Percentiles rank a stretch among this genome's conserved stretches.
Conservation (phyloP, 2,329 filamentous ascomycete species). For the Neocatenulostroma microsporum region DNA sequence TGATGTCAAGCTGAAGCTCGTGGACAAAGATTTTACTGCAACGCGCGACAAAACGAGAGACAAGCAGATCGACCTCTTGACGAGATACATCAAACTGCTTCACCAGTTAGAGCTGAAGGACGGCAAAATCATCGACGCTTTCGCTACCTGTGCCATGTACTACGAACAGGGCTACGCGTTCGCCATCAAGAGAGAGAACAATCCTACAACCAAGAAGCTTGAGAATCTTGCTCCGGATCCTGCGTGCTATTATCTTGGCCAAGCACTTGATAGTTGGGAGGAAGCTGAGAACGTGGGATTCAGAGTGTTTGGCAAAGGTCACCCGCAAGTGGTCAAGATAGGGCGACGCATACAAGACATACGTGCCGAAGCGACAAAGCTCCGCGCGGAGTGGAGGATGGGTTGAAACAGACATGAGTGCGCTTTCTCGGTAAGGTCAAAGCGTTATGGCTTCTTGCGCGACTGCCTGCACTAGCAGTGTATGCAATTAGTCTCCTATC, state of each 20-base stretch:
- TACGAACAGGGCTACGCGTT: background rate
- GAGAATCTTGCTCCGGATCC: background rate
- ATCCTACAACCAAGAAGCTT: background rate
- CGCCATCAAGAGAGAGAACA: background rate
- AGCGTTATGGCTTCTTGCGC: too few relatives aligned
- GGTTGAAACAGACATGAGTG: too few relatives aligned
- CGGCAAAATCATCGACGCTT: background rate
- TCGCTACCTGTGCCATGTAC: background rate
- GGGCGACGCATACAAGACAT: too few relatives aligned
- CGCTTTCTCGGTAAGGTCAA: too few relatives aligned
- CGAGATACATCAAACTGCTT: background rate
- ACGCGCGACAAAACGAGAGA: background rate
- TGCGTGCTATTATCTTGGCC: background rate
- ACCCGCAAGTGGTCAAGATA: too few relatives aligned
- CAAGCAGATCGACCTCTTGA: background rate
- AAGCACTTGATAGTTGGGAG: background rate
- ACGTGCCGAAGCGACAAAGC: too few relatives aligned
- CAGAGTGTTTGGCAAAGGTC: too few relatives aligned
- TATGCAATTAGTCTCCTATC: too few relatives aligned
- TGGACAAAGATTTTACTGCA: background rate
- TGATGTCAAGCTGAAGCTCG: background rate
- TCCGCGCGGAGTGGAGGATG: too few relatives aligned
- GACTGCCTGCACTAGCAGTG: too few relatives aligned
- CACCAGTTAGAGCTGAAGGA: background rate
- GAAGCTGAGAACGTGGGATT: background rate